A percentile compares a stretch with the other conserved stretches of the same genome.
These are phyloP conservation scores for Aspergillus oerlinghausenensis DNA, from an alignment of 2,329 filamentous ascomycete genomes.

Conservation along the genomic window DNA sequence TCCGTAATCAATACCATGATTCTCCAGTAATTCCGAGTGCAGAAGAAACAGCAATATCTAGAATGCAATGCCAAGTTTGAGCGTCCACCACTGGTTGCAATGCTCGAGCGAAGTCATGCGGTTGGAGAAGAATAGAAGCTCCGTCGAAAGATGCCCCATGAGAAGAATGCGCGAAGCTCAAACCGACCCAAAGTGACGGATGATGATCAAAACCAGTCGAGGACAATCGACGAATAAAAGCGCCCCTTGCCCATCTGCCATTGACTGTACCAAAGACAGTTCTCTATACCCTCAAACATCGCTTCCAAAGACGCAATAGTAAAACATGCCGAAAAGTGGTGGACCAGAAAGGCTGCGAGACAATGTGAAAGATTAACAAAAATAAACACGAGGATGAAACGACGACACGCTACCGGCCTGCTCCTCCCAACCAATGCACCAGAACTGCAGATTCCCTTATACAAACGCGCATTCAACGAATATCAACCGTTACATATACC, in stretches of 20 bases:
- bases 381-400: slow-evolving; percentile 26
- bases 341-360: slow-evolving; percentile 16
- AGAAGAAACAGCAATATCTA: slow-evolving; percentile 29
- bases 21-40: slow-evolving; percentile 36
- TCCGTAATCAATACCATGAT: slow-evolving; percentile 37
- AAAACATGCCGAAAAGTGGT: slow-evolving; percentile 20
- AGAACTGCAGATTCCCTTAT: slow-evolving; percentile 41
- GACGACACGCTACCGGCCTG: slow-evolving; percentile 40
- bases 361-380: slow-evolving; percentile 14
- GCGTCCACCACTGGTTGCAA: neutral
- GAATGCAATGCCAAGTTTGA: slow-evolving; percentile 23
- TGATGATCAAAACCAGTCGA: slow-evolving; percentile 6
- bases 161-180: slow-evolving; percentile 9
- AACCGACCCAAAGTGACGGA: slow-evolving; percentile 6
- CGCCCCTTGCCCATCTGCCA: slow-evolving; percentile 13
- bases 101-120: slow-evolving; percentile 10
- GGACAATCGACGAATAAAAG: slow-evolving; percentile 16
- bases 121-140: slow-evolving; percentile 14
- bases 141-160: slow-evolving; percentile 3
- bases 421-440: slow-evolving; percentile 43
- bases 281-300: slow-evolving; percentile 23
- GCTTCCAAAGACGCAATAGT: slow-evolving; percentile 21
- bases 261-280: slow-evolving; percentile 10
- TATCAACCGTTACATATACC: slow-evolving; percentile 36
- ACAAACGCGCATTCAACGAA: slow-evolving; percentile 39